phyloP scores from a whole-genome alignment of 352 stramenopile genomes.

The Phytophthora tentaculata region DNA sequence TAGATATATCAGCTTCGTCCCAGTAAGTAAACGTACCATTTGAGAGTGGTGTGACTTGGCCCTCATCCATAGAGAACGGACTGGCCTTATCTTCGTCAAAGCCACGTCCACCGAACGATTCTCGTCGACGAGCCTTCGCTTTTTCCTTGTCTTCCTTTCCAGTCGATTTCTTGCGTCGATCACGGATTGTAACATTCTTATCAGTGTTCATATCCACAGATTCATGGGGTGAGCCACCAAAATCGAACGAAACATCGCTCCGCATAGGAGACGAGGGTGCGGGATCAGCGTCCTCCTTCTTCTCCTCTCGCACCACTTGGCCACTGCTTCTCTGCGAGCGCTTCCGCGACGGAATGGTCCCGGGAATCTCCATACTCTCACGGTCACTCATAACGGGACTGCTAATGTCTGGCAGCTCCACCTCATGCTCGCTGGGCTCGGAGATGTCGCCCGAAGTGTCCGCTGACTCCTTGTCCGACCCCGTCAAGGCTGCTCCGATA shows the following conservation, averaged over 20 bases:
- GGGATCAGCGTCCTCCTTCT: slow-evolving; percentile 16
- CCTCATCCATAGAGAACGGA: slow-evolving; percentile 69
- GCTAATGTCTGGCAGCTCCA: slow-evolving; percentile 47
- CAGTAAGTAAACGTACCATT: slow-evolving; percentile 47
- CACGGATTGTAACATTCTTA: slow-evolving; percentile 38
- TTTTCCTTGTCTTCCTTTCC: slow-evolving; percentile 29
- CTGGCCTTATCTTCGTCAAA: slow-evolving; percentile 56
- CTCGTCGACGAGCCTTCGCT: slow-evolving; percentile 37
- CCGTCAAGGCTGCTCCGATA: slow-evolving; percentile 34
- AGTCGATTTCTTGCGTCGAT: slow-evolving; percentile 27
- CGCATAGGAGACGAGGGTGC: slow-evolving; percentile 21
- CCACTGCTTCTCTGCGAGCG: slow-evolving; percentile 32
- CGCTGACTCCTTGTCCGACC: slow-evolving; percentile 49
- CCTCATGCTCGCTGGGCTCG: slow-evolving; percentile 52
- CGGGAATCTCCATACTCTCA: slow-evolving; percentile 40
- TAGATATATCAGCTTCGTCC: background rate
- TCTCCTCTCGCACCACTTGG: slow-evolving; percentile 23
- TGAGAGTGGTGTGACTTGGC: slow-evolving; percentile 67
- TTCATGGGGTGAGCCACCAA: slow-evolving; percentile 38
- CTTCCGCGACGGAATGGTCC: slow-evolving; percentile 32
- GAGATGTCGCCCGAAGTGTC: slow-evolving; percentile 55
- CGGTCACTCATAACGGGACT: slow-evolving; percentile 40
- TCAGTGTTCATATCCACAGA: slow-evolving; percentile 37
- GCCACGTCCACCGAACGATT: slow-evolving; percentile 51
- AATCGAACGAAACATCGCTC: slow-evolving; percentile 53